Base-by-base conservation (phyloP, 1,284 basidiomycete genomes). In the Macrocystidia cucumis region DNA sequence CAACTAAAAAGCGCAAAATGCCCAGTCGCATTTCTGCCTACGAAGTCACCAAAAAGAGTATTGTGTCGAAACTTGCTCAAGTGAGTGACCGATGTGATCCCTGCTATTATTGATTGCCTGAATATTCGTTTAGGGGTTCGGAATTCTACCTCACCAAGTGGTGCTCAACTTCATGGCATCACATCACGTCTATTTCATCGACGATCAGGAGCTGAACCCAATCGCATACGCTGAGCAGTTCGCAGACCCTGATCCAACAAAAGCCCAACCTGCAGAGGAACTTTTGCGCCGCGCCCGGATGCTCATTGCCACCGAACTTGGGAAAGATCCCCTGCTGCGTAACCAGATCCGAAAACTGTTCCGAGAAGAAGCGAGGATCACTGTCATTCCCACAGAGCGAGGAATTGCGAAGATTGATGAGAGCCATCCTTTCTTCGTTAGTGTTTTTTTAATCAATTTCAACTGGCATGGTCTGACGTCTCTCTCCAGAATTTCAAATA, bases 391-490 rank as follows among this genome's bases (percentile, higher is more conserved):
- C 0, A 98, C 96, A 0, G 93, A 97, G 35, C 78, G 83, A 36
- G 96, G 96, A n/a, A 67, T 88, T 44, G 67, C 68, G 17, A 91
- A 93, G 55, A 97, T 98, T 35, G 88, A 93, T 50, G 81, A 92
- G 45, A 77, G 83, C 47, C 88, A 97, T 57, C 76, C 80, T 0
- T 96, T 88, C 60, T 91, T 82, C 54, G 93, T 92, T 53, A 44
- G 90, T 72, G 19, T 26, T 36, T 34, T 41, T 9, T 32, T 11
- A 3, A n/a, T n/a, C n/a, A n/a, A n/a, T n/a, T 7, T 12, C 25
- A 12, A 16, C 25, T 7, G 25, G 7, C 25, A 16, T 27, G n/a
- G 3, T 27, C n/a, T 7, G 25, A 27, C 7, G n/a, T 12, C n/a
- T 16, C 25, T 16, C 5, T 18, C 4, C 47, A 96, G 91, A 81